These are phyloP conservation scores for Ogataea haglerorum DNA, from an alignment of 805 yeast genomes.

Conservation along the genomic window DNA sequence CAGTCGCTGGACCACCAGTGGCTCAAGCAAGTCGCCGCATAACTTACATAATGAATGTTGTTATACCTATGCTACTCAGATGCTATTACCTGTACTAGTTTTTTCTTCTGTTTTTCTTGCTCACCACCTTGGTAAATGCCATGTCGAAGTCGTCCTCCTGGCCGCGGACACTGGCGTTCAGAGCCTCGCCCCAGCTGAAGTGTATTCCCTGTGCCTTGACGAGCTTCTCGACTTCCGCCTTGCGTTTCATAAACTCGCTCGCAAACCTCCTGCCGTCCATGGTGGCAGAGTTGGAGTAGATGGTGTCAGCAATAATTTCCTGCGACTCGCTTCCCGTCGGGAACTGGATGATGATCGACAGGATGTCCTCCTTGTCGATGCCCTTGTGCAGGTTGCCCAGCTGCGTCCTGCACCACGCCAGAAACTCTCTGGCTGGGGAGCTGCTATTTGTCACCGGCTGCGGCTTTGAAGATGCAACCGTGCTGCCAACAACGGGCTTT, in stretches of 20 bases:
- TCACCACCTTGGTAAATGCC: slow-evolving; percentile 52
- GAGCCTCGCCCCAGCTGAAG: slow-evolving; percentile 71
- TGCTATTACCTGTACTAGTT: slow-evolving; percentile 11
- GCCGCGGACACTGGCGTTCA: slow-evolving; percentile 21
- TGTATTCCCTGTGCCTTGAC: slow-evolving; percentile 41
- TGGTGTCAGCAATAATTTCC: slow-evolving; percentile 88
- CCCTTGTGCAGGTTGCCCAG: slow-evolving; percentile 67
- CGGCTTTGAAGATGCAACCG: slow-evolving; percentile 4
- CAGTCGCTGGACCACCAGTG: slow-evolving; percentile 31
- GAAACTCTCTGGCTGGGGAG: slow-evolving; percentile 56
- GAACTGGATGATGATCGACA: slow-evolving; percentile 74
- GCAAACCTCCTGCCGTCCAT: slow-evolving; percentile 97
- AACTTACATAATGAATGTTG: slow-evolving; percentile 4
- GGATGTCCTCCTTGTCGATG: slow-evolving; percentile 73
- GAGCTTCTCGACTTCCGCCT: slow-evolving; percentile 63
- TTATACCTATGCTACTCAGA: slow-evolving; percentile 9
- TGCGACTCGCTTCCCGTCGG: slow-evolving; percentile 73
- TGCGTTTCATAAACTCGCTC: slow-evolving; percentile 77
- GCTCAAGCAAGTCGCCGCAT: slow-evolving; percentile 25
- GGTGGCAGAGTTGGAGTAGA: slow-evolving; percentile 80
- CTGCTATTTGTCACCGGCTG: slow-evolving; percentile 2
- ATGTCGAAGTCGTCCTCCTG: slow-evolving; percentile 51
- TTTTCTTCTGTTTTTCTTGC: slow-evolving; percentile 54
- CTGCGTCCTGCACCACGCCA: slow-evolving; percentile 69
- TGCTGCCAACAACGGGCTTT: slow-evolving; percentile 6